Evolutionary conservation across 352 stramenopile species (phyloP).

Genomic region (Phytophthora megakarya): DNA sequence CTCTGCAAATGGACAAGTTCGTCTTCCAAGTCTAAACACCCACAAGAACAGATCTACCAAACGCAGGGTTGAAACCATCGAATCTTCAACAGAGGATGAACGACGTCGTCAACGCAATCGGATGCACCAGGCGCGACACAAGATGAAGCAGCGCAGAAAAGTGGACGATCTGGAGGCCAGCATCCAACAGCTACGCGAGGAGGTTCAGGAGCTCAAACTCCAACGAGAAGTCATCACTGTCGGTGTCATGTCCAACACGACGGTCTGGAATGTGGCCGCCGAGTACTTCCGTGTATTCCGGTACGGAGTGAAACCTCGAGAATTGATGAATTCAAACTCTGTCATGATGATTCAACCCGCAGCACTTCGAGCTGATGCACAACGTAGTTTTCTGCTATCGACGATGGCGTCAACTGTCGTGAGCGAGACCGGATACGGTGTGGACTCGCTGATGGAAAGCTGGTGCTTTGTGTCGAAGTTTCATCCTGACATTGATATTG

Average conservation of each 20-base stretch:
- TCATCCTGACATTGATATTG: conserved; percentile 17
- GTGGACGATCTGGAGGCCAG: conserved; percentile 8
- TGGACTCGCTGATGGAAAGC: conserved; percentile 17
- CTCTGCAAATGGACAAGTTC: neutral
- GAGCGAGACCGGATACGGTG: conserved; percentile 3
- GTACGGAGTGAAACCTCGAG: conserved; percentile 1
- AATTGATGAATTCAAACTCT: neutral
- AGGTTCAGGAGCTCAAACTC: conserved; percentile 15
- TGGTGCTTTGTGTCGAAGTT: conserved; percentile 14
- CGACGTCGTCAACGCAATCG: conserved; percentile 18
- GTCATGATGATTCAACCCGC: neutral
- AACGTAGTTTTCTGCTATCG: conserved; percentile 13
- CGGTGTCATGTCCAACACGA: conserved; percentile 10
- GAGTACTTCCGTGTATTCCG: conserved; percentile 24
- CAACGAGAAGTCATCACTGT: conserved; percentile 5
- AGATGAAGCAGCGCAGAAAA: conserved; percentile 20
- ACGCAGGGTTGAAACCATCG: neutral
- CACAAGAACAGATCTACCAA: neutral
- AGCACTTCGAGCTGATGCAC: neutral
- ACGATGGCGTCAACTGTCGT: conserved; percentile 10
- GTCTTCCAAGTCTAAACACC: neutral
- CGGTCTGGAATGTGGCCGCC: conserved; percentile 20
- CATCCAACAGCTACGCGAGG: conserved; percentile 2
- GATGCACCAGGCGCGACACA: conserved; percentile 23
- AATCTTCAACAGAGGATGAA: neutral